Evolutionary conservation across 1,284 basidiomycete species (phyloP).

Genomic region (Trametes pubescens): DNA sequence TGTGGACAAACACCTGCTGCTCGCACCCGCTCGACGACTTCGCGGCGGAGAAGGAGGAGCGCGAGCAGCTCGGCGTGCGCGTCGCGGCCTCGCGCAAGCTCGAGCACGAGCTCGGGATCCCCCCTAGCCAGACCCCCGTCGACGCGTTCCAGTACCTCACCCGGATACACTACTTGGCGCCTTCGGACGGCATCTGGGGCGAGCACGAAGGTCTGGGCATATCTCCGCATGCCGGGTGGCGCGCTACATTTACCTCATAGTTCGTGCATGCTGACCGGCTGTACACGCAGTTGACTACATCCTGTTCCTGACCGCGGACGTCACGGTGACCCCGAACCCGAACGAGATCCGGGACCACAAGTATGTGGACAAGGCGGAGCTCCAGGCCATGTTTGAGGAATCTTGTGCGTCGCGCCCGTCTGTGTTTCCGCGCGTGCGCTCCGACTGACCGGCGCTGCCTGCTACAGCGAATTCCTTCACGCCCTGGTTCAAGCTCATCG

Average conservation of each 20-base stretch:
- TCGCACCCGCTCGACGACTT: conserved; percentile 97
- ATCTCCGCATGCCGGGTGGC: not conserved
- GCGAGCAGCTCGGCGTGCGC: conserved; percentile 86
- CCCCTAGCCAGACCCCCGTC: conserved; percentile 76
- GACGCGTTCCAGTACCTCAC: conserved; percentile 96
- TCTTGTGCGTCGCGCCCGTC: conserved; percentile 54
- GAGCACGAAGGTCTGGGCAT: conserved; percentile 91
- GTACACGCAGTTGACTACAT: conserved; percentile 92
- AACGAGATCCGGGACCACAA: conserved; percentile 95
- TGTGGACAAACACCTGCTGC: conserved; percentile 99
- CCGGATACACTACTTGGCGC: conserved; percentile 97
- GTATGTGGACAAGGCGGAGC: conserved; percentile 92
- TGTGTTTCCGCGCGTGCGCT: conserved; percentile 20
- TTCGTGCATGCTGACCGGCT: conserved; percentile 9
- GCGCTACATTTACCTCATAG: not conserved
- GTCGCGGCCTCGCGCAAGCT: conserved; percentile 94
- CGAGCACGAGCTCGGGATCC: conserved; percentile 97
- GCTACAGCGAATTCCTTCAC: conserved; percentile 86
- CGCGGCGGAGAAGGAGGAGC: conserved; percentile 80
- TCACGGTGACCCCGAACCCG: conserved; percentile 82
- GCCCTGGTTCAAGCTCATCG: conserved; percentile 99
- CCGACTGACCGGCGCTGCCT: not conserved
- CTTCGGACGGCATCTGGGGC: conserved; percentile 93
- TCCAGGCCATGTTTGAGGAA: conserved; percentile 91
- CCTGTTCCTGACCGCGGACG: conserved; percentile 91